phyloP scores from a whole-genome alignment of 805 yeast genomes.

The Yamadazyma philogaea region DNA sequence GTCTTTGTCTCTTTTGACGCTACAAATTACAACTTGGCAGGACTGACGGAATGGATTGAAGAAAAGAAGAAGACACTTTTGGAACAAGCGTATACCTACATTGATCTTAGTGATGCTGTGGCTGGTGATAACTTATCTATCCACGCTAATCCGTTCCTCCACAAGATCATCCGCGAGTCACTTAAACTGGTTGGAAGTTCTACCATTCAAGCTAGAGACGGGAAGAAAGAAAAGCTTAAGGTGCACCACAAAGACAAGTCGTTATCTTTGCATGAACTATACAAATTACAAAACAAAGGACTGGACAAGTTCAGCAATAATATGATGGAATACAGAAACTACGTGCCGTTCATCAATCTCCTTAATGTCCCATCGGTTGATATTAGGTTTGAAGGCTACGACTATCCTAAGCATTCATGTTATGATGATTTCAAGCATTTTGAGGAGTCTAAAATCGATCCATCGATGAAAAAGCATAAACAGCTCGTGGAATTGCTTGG shows the following conservation, averaged over 20 bases:
- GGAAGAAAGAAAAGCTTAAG: conserved; percentile 1
- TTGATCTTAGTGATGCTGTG: conserved; percentile 70
- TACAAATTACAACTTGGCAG: conserved; percentile 74
- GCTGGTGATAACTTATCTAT: conserved; percentile 53
- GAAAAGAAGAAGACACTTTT: conserved; percentile 49
- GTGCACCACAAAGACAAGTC: conserved; percentile 11
- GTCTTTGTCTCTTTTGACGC: conserved; percentile 86
- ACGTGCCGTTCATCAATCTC: conserved; percentile 60
- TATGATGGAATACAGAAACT: conserved; percentile 52
- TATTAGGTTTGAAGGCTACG: conserved; percentile 44
- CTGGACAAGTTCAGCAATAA: conserved; percentile 29
- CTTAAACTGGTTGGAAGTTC: conserved; percentile 27
- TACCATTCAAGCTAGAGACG: conserved; percentile 8
- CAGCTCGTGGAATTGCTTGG: conserved; percentile 57
- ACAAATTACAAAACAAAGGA: conserved; percentile 21
- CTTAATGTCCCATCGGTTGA: conserved; percentile 71
- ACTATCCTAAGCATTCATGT: conserved; percentile 55
- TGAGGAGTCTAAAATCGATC: conserved; percentile 46
- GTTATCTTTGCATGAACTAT: conserved; percentile 21
- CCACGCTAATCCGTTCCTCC: conserved; percentile 64
- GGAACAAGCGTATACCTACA: conserved; percentile 62
- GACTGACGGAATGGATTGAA: conserved; percentile 77
- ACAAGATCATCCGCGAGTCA: conserved; percentile 43
- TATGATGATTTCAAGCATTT: conserved; percentile 63
- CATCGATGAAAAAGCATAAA: conserved; percentile 52